Evolutionary conservation across 1,284 basidiomycete species (phyloP).

Genomic region (Puccinia horiana): DNA sequence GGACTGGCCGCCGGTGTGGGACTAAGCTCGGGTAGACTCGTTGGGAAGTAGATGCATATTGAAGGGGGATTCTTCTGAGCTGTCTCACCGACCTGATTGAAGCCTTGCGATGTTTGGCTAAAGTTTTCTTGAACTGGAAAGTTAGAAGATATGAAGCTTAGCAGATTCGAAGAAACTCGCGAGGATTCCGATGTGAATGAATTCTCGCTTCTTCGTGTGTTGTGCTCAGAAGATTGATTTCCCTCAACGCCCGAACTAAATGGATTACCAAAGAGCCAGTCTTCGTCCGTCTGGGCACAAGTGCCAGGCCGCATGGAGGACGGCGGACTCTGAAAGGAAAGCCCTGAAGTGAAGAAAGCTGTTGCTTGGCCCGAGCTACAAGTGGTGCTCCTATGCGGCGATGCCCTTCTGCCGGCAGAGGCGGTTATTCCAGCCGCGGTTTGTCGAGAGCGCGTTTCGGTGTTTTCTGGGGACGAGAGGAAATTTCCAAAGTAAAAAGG

Average conservation of each 20-base stretch:
- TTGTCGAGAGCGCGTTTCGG: not conserved
- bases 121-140: not conserved
- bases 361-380: not conserved
- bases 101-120: not conserved
- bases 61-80: not conserved
- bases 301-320: not conserved
- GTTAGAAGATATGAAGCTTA: constrained; percentile 2
- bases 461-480: not conserved
- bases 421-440: not conserved
- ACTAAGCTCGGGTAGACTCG: not conserved
- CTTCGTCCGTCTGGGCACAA: not conserved
- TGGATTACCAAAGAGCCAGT: not conserved
- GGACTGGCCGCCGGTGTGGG: not conserved
- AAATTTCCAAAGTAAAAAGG: not conserved
- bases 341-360: not conserved
- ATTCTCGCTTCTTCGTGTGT: not conserved
- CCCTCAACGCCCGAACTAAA: not conserved
- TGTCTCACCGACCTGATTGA: not conserved
- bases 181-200: not conserved
- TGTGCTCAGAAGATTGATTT: not conserved
- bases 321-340: not conserved
- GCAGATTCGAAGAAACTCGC: not conserved
- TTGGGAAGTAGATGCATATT: not conserved
- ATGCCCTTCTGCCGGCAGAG: not conserved
- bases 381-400: not conserved